Evolutionary conservation across 495 filamentous ascomycete genomes (phyloP).

Genomic region (Neurospora pannonica): DNA sequence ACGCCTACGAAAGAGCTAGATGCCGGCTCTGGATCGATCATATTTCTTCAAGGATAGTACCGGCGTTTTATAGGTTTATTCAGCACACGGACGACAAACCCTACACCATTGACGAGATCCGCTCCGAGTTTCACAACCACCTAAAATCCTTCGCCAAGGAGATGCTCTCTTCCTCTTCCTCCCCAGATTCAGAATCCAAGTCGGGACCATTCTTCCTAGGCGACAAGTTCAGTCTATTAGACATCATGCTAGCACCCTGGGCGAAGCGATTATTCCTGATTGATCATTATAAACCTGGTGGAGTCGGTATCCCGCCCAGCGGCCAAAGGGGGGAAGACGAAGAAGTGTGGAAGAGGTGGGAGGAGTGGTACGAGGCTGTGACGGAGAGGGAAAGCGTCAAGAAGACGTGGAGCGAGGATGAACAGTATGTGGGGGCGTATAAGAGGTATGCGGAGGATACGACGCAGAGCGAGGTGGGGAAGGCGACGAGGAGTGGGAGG

Average conservation of each 20-base stretch:
- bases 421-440: slow-evolving; percentile 55
- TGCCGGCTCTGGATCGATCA: slow-evolving; percentile 63
- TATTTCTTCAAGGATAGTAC: slow-evolving; percentile 51
- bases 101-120: slow-evolving; percentile 30
- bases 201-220: slow-evolving; percentile 57
- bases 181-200: slow-evolving; percentile 11
- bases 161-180: slow-evolving; percentile 28
- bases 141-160: slow-evolving; percentile 48
- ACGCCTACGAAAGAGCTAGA: slow-evolving; percentile 47
- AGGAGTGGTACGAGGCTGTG: slow-evolving; percentile 49
- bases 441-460: slow-evolving; percentile 62
- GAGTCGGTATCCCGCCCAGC: slow-evolving; percentile 41
- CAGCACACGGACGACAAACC: slow-evolving; percentile 49
- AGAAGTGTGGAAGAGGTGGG: slow-evolving; percentile 50
- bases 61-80: slow-evolving; percentile 53
- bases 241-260: slow-evolving; percentile 59
- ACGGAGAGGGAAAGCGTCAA: slow-evolving; percentile 45
- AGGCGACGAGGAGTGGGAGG: slow-evolving; percentile 54
- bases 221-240: slow-evolving; percentile 43
- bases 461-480: slow-evolving; percentile 59
- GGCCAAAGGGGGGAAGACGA: slow-evolving; percentile 30
- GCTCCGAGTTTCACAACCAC: slow-evolving; percentile 39
- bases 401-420: slow-evolving; percentile 52
- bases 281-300: slow-evolving; percentile 58
- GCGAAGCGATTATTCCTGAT: slow-evolving; percentile 58